These are phyloP conservation scores for Periconia macrospinosa DNA, from an alignment of 2,329 filamentous ascomycete genomes.

Conservation along the genomic window DNA sequence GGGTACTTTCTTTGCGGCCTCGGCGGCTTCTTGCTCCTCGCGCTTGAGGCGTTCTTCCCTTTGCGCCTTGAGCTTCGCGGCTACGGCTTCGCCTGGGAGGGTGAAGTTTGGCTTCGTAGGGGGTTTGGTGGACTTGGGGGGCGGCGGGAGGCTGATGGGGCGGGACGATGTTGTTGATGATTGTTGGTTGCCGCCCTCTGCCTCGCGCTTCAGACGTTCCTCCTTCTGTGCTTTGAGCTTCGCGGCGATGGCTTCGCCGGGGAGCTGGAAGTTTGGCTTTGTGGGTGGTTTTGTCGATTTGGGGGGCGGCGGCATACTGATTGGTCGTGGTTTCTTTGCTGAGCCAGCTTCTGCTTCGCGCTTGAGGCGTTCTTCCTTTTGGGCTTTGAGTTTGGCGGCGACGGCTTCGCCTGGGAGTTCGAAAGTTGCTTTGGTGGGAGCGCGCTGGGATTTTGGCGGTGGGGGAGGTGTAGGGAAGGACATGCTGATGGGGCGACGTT, in stretches of 20 bases:
- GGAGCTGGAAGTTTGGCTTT: slow-evolving; percentile 54
- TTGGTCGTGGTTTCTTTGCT: slow-evolving; percentile 39
- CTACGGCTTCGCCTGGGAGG: slow-evolving; percentile 57
- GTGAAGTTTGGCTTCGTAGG: slow-evolving; percentile 55
- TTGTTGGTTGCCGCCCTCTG: slow-evolving; percentile 20
- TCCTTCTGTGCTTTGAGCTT: slow-evolving; percentile 37
- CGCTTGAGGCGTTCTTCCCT: slow-evolving; percentile 38
- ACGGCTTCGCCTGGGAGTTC: slow-evolving; percentile 57
- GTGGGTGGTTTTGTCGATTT: slow-evolving; percentile 57
- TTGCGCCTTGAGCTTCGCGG: slow-evolving; percentile 33
- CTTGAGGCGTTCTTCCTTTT: slow-evolving; percentile 52
- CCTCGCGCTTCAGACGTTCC: slow-evolving; percentile 39
- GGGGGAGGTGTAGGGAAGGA: slow-evolving; percentile 52
- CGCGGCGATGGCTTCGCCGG: slow-evolving; percentile 54
- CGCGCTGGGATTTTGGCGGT: slow-evolving; percentile 53
- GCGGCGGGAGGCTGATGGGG: slow-evolving; percentile 49
- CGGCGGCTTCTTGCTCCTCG: slow-evolving; percentile 34
- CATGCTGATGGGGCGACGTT: slow-evolving; percentile 51
- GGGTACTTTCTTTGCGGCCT: slow-evolving; percentile 37
- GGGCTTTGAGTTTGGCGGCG: slow-evolving; percentile 56
- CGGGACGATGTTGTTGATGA: slow-evolving; percentile 26
- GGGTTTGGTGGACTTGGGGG: slow-evolving; percentile 53
- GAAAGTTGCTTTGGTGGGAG: slow-evolving; percentile 55
- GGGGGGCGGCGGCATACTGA: slow-evolving; percentile 50
- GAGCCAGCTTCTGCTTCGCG: slow-evolving; percentile 45